Conservation (phyloP, 345 rosid genomes). For the Viola odorata region DNA sequence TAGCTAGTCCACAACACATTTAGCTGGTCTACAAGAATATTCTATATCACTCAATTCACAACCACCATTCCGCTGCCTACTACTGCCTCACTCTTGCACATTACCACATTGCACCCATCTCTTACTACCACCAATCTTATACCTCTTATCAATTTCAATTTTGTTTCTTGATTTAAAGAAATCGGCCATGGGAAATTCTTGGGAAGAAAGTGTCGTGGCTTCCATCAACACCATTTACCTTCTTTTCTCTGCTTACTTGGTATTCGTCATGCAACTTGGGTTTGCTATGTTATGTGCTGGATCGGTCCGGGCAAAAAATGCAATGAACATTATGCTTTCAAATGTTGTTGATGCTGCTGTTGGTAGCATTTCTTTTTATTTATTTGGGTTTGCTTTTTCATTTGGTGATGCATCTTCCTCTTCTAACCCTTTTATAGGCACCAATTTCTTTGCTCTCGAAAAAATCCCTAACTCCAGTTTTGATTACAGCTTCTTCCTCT, state of each 20-base stretch:
- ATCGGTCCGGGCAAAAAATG: conserved; percentile 61
- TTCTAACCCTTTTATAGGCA: conserved; percentile 54
- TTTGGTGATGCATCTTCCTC: conserved; percentile 37
- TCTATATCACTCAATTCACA: too few relatives aligned
- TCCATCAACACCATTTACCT: conserved; percentile 56
- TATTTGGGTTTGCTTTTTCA: conserved; percentile 71
- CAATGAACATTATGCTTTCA: conserved; percentile 65
- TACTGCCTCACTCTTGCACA: background rate
- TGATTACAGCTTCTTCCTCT: conserved; percentile 52
- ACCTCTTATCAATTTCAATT: background rate
- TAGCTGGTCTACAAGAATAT: background rate
- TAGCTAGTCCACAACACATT: conserved; percentile 3
- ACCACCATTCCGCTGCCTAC: background rate
- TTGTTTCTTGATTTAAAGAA: background rate
- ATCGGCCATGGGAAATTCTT: conserved; percentile 36
- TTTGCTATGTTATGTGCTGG: conserved; percentile 78
- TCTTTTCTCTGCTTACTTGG: conserved; percentile 58
- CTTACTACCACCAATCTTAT: conserved; percentile 10
- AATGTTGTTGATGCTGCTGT: conserved; percentile 70
- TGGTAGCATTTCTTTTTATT: conserved; percentile 59
- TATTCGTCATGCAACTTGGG: conserved; percentile 65
- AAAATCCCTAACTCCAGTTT: conserved; percentile 35
- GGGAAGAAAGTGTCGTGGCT: conserved; percentile 50
- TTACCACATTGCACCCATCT: background rate
- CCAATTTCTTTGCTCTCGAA: conserved; percentile 43